Evolutionary conservation across 805 yeast species (phyloP).

Genomic region (Monosporozyma servazzii): DNA sequence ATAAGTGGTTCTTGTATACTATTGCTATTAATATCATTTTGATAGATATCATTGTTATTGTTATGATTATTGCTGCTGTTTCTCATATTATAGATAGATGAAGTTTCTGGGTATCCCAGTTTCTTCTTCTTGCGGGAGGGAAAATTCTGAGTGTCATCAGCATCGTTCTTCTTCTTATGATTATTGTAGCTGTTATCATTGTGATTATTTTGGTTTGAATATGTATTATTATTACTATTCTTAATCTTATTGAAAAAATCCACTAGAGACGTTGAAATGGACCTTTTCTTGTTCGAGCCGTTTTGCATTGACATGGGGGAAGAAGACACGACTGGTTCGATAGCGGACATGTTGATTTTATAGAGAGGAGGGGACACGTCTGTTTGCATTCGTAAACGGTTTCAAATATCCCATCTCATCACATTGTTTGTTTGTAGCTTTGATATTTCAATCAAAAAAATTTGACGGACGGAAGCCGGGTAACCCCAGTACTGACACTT

Average conservation of each 20-base stretch:
- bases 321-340: neutral
- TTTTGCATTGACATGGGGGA: neutral
- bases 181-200: neutral
- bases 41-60: too few relatives aligned
- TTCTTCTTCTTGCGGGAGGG: neutral
- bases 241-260: conserved; percentile 14
- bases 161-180: neutral
- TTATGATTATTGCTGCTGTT: neutral
- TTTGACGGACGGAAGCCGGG: too few relatives aligned
- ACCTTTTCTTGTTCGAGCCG: conserved; percentile 11
- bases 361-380: too few relatives aligned
- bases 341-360: neutral
- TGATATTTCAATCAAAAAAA: too few relatives aligned
- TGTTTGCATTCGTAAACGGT: too few relatives aligned
- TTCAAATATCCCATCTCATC: too few relatives aligned
- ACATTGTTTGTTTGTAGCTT: too few relatives aligned
- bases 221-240: conserved; percentile 1
- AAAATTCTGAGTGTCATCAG: neutral
- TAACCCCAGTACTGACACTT: too few relatives aligned
- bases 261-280: conserved; percentile 23
- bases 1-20: neutral
- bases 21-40: neutral
- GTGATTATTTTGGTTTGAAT: neutral
- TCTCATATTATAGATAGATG: neutral
- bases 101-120: neutral